Evolutionary conservation across 192 early-diverging fungal species (phyloP).

Genomic region (Umbelopsis sp.): DNA sequence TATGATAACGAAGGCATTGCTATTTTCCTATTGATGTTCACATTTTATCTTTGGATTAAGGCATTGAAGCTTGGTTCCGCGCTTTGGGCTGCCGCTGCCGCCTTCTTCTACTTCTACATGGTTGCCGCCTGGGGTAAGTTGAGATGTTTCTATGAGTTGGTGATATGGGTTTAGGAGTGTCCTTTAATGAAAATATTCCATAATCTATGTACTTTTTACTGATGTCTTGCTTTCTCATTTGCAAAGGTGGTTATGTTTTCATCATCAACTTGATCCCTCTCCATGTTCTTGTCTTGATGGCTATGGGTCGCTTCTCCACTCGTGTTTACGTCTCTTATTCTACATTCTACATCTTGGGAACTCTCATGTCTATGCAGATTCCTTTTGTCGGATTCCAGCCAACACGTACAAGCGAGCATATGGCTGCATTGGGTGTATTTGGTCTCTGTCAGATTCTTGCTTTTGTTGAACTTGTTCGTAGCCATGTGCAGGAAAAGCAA

Average conservation of each 20-base stretch:
- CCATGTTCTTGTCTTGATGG: constrained; percentile 90
- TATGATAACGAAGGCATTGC: constrained; percentile 99
- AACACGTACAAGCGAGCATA: constrained; percentile 95
- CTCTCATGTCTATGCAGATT: constrained; percentile 96
- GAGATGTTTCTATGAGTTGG: not conserved
- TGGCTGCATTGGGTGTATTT: constrained; percentile 98
- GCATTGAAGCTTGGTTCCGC: constrained; percentile 94
- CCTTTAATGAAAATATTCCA: too few species aligned
- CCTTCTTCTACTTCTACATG: constrained; percentile 99
- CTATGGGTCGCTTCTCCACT: constrained; percentile 95
- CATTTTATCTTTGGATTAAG: constrained; percentile 98
- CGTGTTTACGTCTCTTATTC: constrained; percentile 97
- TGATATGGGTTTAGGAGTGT: not conserved
- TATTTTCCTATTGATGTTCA: constrained; percentile 97
- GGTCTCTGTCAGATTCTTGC: constrained; percentile 95
- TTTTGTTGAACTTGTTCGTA: constrained; percentile 83
- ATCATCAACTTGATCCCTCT: constrained; percentile 99
- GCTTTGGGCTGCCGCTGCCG: constrained; percentile 82
- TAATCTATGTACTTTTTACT: too few species aligned
- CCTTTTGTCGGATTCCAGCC: constrained; percentile 99
- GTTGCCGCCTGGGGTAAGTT: constrained; percentile 93
- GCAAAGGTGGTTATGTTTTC: constrained; percentile 91
- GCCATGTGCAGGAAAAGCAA: constrained; percentile 77
- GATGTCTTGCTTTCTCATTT: too few species aligned
- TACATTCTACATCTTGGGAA: constrained; percentile 97